phyloP scores from a whole-genome alignment of 495 filamentous ascomycete species.

The Trichoderma orchidacearum region DNA sequence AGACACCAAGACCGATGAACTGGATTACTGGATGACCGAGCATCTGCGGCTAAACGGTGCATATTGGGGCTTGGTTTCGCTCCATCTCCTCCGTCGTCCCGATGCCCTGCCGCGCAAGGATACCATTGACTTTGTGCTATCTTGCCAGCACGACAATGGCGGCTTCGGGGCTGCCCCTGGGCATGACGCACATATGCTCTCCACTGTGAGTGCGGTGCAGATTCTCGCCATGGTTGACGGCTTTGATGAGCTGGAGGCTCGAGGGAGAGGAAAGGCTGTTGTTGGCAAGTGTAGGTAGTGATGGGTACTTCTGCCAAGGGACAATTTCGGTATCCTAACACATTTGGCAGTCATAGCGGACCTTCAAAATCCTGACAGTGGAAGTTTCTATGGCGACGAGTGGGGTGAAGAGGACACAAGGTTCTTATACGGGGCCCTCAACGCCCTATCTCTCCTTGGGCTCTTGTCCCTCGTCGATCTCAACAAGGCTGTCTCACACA shows the following conservation, averaged over 20 bases:
- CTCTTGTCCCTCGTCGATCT: conserved; percentile 61
- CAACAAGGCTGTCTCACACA: conserved; percentile 59
- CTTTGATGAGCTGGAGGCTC: conserved; percentile 63
- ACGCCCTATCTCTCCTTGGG: conserved; percentile 69
- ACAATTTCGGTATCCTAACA: conserved; percentile 6
- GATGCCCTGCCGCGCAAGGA: conserved; percentile 68
- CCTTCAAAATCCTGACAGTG: conserved; percentile 67
- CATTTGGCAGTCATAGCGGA: conserved; percentile 53
- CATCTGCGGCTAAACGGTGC: conserved; percentile 88
- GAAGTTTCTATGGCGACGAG: conserved; percentile 83
- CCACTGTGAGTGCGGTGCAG: conserved; percentile 86
- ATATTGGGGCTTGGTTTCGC: conserved; percentile 88
- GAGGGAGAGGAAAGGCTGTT: conserved; percentile 53
- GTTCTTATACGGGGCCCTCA: conserved; percentile 81
- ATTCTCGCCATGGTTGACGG: conserved; percentile 77
- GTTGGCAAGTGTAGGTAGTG: conserved; percentile 55
- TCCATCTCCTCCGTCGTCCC: conserved; percentile 71
- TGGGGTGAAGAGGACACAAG: conserved; percentile 95
- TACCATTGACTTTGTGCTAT: conserved; percentile 81
- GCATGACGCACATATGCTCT: conserved; percentile 91
- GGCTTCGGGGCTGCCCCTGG: conserved; percentile 90
- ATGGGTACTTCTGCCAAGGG: neutral
- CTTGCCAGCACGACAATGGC: conserved; percentile 74
- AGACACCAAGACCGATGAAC: conserved; percentile 80
- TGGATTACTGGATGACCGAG: conserved; percentile 95